phyloP scores from a whole-genome alignment of 169 alveolate genomes.

The Cryptosporidium meleagridis region DNA sequence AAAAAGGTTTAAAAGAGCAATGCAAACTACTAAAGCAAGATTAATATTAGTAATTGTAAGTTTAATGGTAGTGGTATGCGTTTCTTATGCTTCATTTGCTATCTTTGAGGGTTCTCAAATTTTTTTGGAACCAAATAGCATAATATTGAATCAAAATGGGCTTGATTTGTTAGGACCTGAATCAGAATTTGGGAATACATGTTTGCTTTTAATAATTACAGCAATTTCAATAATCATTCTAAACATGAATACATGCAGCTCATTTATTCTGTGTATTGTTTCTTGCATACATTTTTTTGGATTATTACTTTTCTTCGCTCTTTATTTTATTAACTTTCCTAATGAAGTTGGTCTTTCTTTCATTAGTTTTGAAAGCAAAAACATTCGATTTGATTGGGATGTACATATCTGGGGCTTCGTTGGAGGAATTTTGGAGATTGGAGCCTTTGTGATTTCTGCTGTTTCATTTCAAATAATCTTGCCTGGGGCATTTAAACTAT shows the following conservation, averaged over 20 bases:
- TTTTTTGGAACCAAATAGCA: constrained; percentile 4
- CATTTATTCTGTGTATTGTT: neutral
- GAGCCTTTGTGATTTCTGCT: constrained; percentile 39
- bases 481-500: constrained; percentile 1
- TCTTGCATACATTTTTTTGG: constrained; percentile 61
- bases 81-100: constrained; percentile 32
- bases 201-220: constrained; percentile 12
- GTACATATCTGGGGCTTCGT: constrained; percentile 42
- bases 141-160: neutral
- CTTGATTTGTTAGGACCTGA: neutral
- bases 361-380: neutral
- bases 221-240: neutral
- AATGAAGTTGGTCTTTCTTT: neutral
- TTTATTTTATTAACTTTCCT: neutral
- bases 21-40: constrained; percentile 26
- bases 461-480: constrained; percentile 26
- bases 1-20: constrained; percentile 6
- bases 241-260: neutral
- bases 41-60: constrained; percentile 9
- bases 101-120: constrained; percentile 29
- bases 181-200: neutral
- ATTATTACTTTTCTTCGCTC: constrained; percentile 10
- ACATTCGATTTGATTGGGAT: constrained; percentile 39
- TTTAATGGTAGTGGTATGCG: constrained; percentile 40
- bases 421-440: constrained; percentile 42